Evolutionary conservation across 352 stramenopile species (phyloP), one percentile per base, ranked within the genome.

Genomic region (Pythium apleroticum): DNA sequence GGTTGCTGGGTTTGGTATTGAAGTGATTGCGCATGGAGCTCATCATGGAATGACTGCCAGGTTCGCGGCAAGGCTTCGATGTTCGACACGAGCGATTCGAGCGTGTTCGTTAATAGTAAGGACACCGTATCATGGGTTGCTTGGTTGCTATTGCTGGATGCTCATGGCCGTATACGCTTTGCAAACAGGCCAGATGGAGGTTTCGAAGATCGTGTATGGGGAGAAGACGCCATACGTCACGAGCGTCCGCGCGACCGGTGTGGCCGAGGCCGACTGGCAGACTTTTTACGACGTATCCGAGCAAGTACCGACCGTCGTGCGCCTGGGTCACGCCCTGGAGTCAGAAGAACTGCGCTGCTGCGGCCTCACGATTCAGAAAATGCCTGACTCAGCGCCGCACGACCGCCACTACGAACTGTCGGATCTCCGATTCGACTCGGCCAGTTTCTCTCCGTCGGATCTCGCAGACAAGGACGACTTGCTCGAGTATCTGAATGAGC

Each of bases 241-340:
- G 9, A 88, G 76, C 14, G 77, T 93, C 37, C 72, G 77, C 25
- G 77, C 85, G 9, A 90, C 73, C 20, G 85, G 85, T 12, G 68
- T 84, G 15, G 76, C 85, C 0, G 75, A 92, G 63, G 53, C 75
- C 28, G 87, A 96, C 60, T 96, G 84, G 79, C 87, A 96, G 62
- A 76, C 78, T 15, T 92, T 91, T 70, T 95, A 90, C 58, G 85
- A 95, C 61, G 55, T 84, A 14, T 95, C 87, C 12, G 87, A 95
- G 80, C 87, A 95, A 65, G 74, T 93, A 4, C 85, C 87, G n/a
- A 93, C 87, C 3, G 84, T 89, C 20, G 85, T 95, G 30, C 85
- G 83, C 28, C 83, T 95, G 57, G 78, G 86, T 27, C 90, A 84
- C 41, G 69, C 81, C 30, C 43, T 77, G 0, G 62, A 72, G 4